phyloP scores from a whole-genome alignment of 108 stramenopile genomes.

The Cyclotella baltica region DNA sequence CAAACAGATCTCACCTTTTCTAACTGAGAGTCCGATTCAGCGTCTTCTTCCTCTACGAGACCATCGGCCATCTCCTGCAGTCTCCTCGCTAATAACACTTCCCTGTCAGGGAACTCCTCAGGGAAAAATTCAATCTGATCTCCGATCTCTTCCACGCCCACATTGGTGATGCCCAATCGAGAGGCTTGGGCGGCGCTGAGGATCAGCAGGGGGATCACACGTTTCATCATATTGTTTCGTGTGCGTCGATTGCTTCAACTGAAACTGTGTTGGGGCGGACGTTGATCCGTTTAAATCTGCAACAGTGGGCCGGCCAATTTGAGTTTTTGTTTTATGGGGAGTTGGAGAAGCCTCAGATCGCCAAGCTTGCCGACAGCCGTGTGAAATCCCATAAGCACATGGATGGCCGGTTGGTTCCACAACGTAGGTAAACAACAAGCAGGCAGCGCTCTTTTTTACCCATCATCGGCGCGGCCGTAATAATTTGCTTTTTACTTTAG shows the following conservation, averaged over 20 bases:
- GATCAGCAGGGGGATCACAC: not conserved
- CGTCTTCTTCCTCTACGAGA: not conserved
- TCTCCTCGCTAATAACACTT: not conserved
- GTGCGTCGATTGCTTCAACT: no score
- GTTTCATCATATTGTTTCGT: constrained; percentile 7
- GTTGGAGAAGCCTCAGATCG: no score
- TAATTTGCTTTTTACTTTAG: no score
- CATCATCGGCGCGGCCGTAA: no score
- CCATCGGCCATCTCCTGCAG: not conserved
- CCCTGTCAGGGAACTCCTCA: not conserved
- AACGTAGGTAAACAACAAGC: no score
- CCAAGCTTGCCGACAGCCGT: no score
- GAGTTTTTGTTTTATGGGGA: no score
- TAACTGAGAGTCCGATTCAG: not conserved
- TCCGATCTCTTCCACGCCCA: constrained; percentile 24
- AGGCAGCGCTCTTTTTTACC: no score
- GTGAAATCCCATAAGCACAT: no score
- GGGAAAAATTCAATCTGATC: constrained; percentile 32
- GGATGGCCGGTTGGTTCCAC: no score
- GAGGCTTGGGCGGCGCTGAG: constrained; percentile 1
- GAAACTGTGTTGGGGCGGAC: not conserved
- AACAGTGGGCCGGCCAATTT: no score
- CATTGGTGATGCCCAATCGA: not conserved
- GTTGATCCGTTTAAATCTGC: not conserved
- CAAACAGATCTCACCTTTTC: constrained; percentile 2